Evolutionary conservation across 2,329 filamentous ascomycete species (phyloP).

Genomic region (Ceratocystis alfenasii): DNA sequence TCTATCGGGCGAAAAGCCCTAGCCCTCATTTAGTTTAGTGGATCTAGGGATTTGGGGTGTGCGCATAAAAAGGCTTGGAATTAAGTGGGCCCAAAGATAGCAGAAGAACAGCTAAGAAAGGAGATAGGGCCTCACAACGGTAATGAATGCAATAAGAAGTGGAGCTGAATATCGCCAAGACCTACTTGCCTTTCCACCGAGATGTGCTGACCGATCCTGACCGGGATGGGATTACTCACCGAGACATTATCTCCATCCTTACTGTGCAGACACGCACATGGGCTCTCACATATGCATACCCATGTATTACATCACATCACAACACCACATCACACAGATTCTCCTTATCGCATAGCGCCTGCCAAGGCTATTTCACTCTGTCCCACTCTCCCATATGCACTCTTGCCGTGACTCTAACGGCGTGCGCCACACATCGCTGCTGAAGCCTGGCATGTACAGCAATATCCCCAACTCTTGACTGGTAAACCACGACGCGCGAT

Average conservation of each 20-base stretch:
- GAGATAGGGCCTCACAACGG: not conserved
- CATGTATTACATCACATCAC: not conserved
- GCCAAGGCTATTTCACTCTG: not conserved
- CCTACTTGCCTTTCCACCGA: not conserved
- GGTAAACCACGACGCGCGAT: slow-evolving; percentile 75
- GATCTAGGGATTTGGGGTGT: not conserved
- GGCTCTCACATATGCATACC: not conserved
- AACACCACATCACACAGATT: not conserved
- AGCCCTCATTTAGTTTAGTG: slow-evolving; percentile 9
- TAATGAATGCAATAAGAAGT: not conserved
- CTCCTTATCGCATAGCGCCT: not conserved
- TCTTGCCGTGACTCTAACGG: slow-evolving; percentile 30
- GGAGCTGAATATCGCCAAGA: not conserved
- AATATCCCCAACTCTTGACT: slow-evolving; percentile 69
- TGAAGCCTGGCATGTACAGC: slow-evolving; percentile 36
- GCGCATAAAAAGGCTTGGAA: not conserved
- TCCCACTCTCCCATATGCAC: slow-evolving; percentile 9
- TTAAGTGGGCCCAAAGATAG: not conserved
- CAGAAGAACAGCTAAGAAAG: not conserved
- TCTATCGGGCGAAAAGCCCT: not conserved
- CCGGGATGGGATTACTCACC: not conserved
- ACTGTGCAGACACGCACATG: not conserved
- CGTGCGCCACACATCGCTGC: slow-evolving; percentile 32
- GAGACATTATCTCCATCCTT: not conserved
- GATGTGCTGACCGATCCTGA: not conserved